Conservation (phyloP, 495 filamentous ascomycete genomes). For the Cudoniella acicularis region DNA sequence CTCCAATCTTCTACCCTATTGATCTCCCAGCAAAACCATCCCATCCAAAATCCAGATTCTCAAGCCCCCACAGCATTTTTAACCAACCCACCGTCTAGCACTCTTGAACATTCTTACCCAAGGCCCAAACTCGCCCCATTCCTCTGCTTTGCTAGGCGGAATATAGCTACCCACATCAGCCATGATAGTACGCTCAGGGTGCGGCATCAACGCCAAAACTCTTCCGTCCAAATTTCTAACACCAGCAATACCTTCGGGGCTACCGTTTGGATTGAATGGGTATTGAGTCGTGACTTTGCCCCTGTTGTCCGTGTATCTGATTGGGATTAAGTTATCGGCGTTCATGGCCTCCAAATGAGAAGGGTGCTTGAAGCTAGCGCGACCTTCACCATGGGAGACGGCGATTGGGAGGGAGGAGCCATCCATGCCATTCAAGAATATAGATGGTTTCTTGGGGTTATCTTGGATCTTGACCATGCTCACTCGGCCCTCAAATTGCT, state of each 20-base stretch:
- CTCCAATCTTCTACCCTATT: too few species aligned
- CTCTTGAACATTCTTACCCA: slow-evolving; percentile 82
- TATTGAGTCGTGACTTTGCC: slow-evolving; percentile 74
- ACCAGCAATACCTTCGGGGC: slow-evolving; percentile 79
- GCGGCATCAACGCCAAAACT: slow-evolving; percentile 93
- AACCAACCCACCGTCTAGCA: slow-evolving; percentile 79
- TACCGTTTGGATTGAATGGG: slow-evolving; percentile 92
- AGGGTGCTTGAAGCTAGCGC: slow-evolving; percentile 64
- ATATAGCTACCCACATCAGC: slow-evolving; percentile 76
- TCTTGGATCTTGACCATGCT: slow-evolving; percentile 76
- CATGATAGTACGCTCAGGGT: slow-evolving; percentile 89
- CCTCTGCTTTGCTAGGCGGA: slow-evolving; percentile 55
- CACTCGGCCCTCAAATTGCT: slow-evolving; percentile 90
- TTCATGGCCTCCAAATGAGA: slow-evolving; percentile 52
- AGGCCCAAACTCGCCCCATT: slow-evolving; percentile 85
- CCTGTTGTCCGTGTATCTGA: slow-evolving; percentile 82
- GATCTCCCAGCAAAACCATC: too few species aligned
- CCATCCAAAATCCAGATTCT: too few species aligned
- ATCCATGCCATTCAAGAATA: slow-evolving; percentile 92
- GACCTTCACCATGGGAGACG: slow-evolving; percentile 89
- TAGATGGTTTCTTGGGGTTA: slow-evolving; percentile 60
- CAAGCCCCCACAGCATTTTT: neutral
- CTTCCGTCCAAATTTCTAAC: slow-evolving; percentile 77
- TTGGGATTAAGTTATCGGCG: slow-evolving; percentile 57
- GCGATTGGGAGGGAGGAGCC: slow-evolving; percentile 80